Evolutionary conservation across 768 basidiomycete genomes (phyloP).

Genomic region (Dacryopinax primogenitus): DNA sequence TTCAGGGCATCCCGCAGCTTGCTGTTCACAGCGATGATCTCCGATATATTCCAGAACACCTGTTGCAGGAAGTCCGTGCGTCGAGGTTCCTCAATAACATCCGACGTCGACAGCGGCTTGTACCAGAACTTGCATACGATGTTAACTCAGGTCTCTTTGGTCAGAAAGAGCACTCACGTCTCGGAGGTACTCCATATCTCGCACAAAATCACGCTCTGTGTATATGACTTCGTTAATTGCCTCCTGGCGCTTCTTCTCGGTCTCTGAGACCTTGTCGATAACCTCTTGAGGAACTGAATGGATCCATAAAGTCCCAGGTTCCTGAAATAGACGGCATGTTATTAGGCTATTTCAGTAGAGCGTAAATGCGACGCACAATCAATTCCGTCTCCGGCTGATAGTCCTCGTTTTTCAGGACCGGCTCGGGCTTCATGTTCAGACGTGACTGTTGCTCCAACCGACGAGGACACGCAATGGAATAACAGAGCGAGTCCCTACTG

Average conservation of each 20-base stretch:
- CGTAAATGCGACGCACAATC: slow-evolving; percentile 36
- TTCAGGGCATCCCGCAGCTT: slow-evolving; percentile 85
- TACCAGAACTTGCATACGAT: slow-evolving; percentile 62
- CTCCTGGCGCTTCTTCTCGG: slow-evolving; percentile 91
- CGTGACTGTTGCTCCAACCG: slow-evolving; percentile 87
- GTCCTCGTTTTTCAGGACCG: slow-evolving; percentile 65
- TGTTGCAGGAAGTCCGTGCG: slow-evolving; percentile 79
- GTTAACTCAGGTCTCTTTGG: slow-evolving; percentile 3
- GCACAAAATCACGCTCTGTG: slow-evolving; percentile 94
- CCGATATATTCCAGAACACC: slow-evolving; percentile 96
- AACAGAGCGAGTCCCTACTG: slow-evolving; percentile 85
- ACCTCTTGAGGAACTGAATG: slow-evolving; percentile 93
- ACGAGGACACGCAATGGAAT: slow-evolving; percentile 91
- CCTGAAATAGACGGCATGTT: slow-evolving; percentile 29
- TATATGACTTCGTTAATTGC: slow-evolving; percentile 92
- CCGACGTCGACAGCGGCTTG: slow-evolving; percentile 60
- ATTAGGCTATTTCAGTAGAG: not conserved
- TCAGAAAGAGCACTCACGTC: slow-evolving; percentile 47
- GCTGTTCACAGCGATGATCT: slow-evolving; percentile 84
- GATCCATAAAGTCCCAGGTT: slow-evolving; percentile 83
- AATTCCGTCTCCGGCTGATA: slow-evolving; percentile 66
- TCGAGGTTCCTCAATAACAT: slow-evolving; percentile 63
- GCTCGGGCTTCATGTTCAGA: slow-evolving; percentile 86
- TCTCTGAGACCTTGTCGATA: slow-evolving; percentile 79
- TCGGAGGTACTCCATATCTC: slow-evolving; percentile 94